Conservation (phyloP, 1,139 yeast genomes). For the Groenewaldozyma auringiensis region DNA sequence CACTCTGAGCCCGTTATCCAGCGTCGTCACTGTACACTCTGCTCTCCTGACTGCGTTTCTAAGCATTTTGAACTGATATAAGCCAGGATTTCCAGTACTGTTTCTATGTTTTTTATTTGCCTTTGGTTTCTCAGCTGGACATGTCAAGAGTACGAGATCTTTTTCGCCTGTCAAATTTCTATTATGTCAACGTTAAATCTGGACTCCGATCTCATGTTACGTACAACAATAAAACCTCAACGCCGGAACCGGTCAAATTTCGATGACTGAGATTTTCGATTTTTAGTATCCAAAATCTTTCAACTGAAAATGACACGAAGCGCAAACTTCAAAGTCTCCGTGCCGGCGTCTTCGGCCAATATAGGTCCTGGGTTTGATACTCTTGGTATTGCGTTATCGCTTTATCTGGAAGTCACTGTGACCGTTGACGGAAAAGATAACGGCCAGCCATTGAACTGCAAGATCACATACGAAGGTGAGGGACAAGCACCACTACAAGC, state of each 20-base stretch:
- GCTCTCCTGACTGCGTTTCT: slow-evolving; percentile 4
- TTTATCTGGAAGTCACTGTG: slow-evolving; percentile 65
- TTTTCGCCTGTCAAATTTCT: too few relatives aligned
- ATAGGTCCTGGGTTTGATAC: slow-evolving; percentile 99
- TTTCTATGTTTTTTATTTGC: too few relatives aligned
- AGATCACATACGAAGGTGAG: slow-evolving; percentile 67
- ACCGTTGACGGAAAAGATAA: slow-evolving; percentile 46
- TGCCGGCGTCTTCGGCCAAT: slow-evolving; percentile 96
- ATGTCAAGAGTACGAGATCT: too few relatives aligned
- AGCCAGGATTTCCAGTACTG: too few relatives aligned
- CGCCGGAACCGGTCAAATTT: too few relatives aligned
- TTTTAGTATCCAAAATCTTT: too few relatives aligned
- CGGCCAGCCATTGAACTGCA: slow-evolving; percentile 65
- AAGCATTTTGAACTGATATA: neutral
- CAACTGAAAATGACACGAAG: neutral
- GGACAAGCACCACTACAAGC: slow-evolving; percentile 68
- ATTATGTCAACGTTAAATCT: too few relatives aligned
- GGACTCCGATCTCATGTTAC: too few relatives aligned
- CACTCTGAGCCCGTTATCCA: slow-evolving; percentile 71
- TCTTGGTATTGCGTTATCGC: slow-evolving; percentile 76
- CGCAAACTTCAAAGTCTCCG: slow-evolving; percentile 42
- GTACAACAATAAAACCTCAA: too few relatives aligned
- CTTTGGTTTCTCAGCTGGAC: too few relatives aligned
- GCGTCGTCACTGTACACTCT: slow-evolving; percentile 37
- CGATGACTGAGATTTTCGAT: too few relatives aligned